Evolutionary conservation across 768 basidiomycete species (phyloP), one percentile per base, ranked within the genome.

Genomic region (Lactifluus volemus): DNA sequence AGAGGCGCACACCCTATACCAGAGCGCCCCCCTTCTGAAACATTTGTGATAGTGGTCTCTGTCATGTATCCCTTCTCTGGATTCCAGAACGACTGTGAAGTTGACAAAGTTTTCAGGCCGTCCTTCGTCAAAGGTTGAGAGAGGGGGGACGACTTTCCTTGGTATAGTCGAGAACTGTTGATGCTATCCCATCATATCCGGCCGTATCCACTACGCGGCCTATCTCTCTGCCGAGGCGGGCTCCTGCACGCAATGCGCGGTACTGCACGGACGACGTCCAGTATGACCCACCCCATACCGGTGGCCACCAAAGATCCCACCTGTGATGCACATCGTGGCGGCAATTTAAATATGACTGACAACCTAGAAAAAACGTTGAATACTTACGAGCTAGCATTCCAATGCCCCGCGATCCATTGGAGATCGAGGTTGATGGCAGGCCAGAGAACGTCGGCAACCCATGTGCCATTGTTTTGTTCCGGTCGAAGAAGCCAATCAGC

Each of bases 231-330:
- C 34, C 9, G 12, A 63, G 44, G 21, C 56, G 56, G 30, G 51
- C 50, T 30, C 61, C 61, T 10, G 50, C 17, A 0, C n/a, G 51
- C 17, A 63, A 47, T n/a, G 57, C 57, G 14, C 61, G 61, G 25
- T 58, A 48, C 48, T 63, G 61, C n/a, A 63, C 1, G 44, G 61
- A 58, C n/a, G 61, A 14, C 8, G 57, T 59, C 61, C 57, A 63
- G 47, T 59, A 63, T 14, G 56, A 63, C 5, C 57, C 61, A 7
- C 45, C 61, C 61, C 61, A 62, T 15, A 62, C 61, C 29, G 61
- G 61, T 4, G 30, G 8, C 61, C 55, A 62, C 61, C 61, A 62
- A 3, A 58, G 50, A 30, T 59, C 57, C 51, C 57, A 58, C 10
- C 57, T 58, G 14, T 25, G 45, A 25, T 48, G 32, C 15, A 34